Evolutionary conservation across 345 rosid genomes (phyloP).

Genomic region (Geranium brycei): DNA sequence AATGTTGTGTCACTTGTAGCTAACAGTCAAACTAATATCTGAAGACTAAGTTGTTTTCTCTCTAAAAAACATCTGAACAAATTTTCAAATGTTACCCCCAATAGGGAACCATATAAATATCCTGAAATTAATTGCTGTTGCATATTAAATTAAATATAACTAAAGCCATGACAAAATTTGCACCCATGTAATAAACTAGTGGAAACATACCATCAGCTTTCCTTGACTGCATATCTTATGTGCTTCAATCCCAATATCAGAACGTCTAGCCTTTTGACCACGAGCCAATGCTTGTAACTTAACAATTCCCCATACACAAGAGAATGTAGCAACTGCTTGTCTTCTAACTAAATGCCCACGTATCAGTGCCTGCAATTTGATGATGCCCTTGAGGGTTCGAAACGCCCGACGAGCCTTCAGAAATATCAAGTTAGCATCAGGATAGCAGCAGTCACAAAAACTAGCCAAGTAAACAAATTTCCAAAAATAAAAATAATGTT

Average conservation of each 20-base stretch:
- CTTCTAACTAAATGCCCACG: conserved; percentile 79
- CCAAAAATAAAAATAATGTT: not conserved
- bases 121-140: not conserved
- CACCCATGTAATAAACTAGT: not conserved
- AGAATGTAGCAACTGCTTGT: conserved; percentile 70
- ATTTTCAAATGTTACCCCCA: not conserved
- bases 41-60: not conserved
- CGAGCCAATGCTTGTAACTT: conserved; percentile 59
- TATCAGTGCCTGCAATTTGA: conserved; percentile 57
- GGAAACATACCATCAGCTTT: conserved; percentile 19
- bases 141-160: not conserved
- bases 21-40: not conserved
- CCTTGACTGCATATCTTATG: conserved; percentile 20
- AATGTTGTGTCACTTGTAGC: not conserved
- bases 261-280: conserved; percentile 37
- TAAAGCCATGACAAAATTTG: not conserved
- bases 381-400: conserved; percentile 39
- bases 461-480: not conserved
- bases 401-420: conserved; percentile 54
- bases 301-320: conserved; percentile 45
- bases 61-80: not conserved
- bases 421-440: conserved; percentile 14
- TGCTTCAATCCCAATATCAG: conserved; percentile 21
- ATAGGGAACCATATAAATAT: too few relatives aligned
- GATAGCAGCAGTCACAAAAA: not conserved